These are phyloP conservation scores for Candida manassasensis DNA, from an alignment of 805 yeast genomes.

Conservation along the genomic window DNA sequence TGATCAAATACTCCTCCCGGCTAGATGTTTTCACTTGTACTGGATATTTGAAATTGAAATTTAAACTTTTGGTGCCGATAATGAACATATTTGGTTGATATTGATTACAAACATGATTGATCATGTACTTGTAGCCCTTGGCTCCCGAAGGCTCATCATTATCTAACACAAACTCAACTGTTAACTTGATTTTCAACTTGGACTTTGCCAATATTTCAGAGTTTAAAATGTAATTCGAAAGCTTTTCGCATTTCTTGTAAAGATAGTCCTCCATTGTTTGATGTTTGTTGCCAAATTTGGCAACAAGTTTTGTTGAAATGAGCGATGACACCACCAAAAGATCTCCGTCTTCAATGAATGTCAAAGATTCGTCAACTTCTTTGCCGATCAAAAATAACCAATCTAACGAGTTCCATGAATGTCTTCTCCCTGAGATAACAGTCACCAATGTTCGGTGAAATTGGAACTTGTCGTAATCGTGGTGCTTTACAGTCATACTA, in stretches of 20 bases:
- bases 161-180: slow-evolving; percentile 35
- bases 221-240: slow-evolving; percentile 20
- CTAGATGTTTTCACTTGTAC: slow-evolving; percentile 18
- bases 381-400: slow-evolving; percentile 27
- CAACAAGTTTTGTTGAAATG: slow-evolving; percentile 20
- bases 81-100: slow-evolving; percentile 38
- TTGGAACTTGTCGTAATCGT: slow-evolving; percentile 22
- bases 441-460: slow-evolving; percentile 31
- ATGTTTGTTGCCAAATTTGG: slow-evolving; percentile 9
- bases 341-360: slow-evolving; percentile 35
- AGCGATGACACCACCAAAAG: slow-evolving; percentile 32
- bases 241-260: slow-evolving; percentile 20
- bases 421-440: slow-evolving; percentile 36
- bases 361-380: slow-evolving; percentile 3
- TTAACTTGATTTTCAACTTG: slow-evolving; percentile 28
- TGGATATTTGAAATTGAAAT: slow-evolving; percentile 41
- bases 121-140: slow-evolving; percentile 29
- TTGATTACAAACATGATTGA: slow-evolving; percentile 33
- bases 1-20: slow-evolving; percentile 26
- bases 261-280: slow-evolving; percentile 15
- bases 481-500: slow-evolving; percentile 43
- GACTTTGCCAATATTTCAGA: slow-evolving; percentile 9
- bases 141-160: slow-evolving; percentile 7
- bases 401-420: slow-evolving; percentile 41
- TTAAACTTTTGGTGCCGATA: slow-evolving; percentile 35